Evolutionary conservation across 495 filamentous ascomycete genomes (phyloP), one percentile per base, ranked within the genome.

Genomic region (Pseudoneurospora amorphoporcata): DNA sequence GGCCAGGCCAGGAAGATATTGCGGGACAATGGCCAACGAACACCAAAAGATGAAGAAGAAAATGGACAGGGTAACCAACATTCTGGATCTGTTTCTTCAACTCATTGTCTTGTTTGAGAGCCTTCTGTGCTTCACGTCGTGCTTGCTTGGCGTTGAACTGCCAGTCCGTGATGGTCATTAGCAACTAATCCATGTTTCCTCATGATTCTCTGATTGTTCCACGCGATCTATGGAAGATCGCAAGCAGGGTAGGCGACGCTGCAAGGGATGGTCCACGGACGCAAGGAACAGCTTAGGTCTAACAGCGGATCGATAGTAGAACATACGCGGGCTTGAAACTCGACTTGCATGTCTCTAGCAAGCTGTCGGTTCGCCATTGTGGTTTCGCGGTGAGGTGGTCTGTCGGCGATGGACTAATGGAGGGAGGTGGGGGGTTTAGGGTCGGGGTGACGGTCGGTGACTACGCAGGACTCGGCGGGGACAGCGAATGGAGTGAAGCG

Each of bases 141-240:
- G 93, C 87, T 81, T 93, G 90, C 80, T 94, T 94, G 32, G 92
- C 89, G 72, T 93, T 94, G 84, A 95, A 94, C 91, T 94, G 77
- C 29, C 19, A 65, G 71, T 32, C 53, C 53, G 37, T 42, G 35
- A 35, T 41, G 19, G 23, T 42, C 19, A 41, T 70, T 70, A 70
- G 71, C 23, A 32, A 53, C 53, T 35, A 17, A 35, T 65, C 53
- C 23, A 35, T 65, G 29, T 37, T 65, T 65, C 14, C 23, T 17
- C 12, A 65, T 65, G 53, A 23, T 65, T 65, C 53, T 35, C 23
- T 65, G 29, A 35, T 65, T 35, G 29, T 65, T 65, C 29, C 53
- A 65, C 17, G 53, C 14, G 29, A 35, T 65, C 53, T 35, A 65
- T 37, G 53, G 53, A 8, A 32, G 29, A 65, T 65, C 53, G 53